Percentiles rank a stretch among this genome's conserved stretches.
Evolutionary conservation across 1,284 basidiomycete species (phyloP).

Genomic region (Cutaneotrichosporon sp.): DNA sequence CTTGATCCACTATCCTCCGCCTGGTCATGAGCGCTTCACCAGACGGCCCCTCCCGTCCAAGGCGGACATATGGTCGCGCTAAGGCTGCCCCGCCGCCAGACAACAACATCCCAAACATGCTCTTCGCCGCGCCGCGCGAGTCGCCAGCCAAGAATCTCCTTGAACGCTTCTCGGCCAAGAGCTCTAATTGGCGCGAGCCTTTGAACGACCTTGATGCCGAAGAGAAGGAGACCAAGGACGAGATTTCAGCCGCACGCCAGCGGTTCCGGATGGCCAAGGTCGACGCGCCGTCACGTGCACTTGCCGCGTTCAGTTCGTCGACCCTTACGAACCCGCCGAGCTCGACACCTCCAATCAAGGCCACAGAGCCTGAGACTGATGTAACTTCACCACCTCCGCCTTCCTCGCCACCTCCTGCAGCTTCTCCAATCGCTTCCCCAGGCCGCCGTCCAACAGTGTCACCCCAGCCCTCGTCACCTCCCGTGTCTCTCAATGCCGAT

Average conservation of each 20-base stretch:
- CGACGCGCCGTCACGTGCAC: neutral
- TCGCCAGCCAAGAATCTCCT: neutral
- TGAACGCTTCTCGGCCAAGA: neutral
- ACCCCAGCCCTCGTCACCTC: too few relatives aligned
- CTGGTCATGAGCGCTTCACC: neutral
- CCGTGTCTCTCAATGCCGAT: too few relatives aligned
- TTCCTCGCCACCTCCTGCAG: neutral
- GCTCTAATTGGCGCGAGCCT: constrained; percentile 2
- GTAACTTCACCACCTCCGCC: neutral
- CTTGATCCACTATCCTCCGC: too few relatives aligned
- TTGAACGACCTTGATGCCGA: neutral
- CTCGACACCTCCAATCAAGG: neutral
- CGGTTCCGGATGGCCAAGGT: neutral
- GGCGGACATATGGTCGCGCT: constrained; percentile 3
- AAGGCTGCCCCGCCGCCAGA: neutral
- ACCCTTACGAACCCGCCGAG: neutral
- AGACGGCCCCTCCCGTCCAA: neutral
- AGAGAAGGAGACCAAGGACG: neutral
- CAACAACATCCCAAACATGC: neutral
- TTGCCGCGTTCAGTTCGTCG: neutral
- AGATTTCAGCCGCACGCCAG: neutral
- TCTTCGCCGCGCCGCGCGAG: neutral
- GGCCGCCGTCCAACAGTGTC: too few relatives aligned
- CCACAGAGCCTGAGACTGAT: neutral
- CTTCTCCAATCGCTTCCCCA: too few relatives aligned